phyloP scores from a whole-genome alignment of 306 rosid species.

The Acacia acuminata region DNA sequence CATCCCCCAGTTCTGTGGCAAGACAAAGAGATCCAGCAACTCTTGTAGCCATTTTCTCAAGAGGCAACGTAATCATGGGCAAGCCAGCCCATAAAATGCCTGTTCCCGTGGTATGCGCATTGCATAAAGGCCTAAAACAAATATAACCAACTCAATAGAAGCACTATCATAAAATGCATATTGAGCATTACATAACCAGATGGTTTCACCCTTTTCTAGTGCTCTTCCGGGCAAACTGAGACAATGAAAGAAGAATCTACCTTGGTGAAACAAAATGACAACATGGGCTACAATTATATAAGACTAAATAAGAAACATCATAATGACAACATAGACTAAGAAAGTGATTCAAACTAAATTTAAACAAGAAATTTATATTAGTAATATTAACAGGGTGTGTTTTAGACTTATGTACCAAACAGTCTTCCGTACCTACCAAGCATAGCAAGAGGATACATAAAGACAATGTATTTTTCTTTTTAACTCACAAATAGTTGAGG shows the following conservation, averaged over 20 bases:
- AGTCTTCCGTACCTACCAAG: neutral
- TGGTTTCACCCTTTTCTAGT: slow-evolving; percentile 51
- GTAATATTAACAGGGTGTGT: too few relatives aligned
- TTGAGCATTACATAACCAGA: slow-evolving; percentile 86
- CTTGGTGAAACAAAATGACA: slow-evolving; percentile 2
- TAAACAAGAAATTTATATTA: too few relatives aligned
- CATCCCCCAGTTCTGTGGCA: slow-evolving; percentile 91
- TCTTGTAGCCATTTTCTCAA: slow-evolving; percentile 98
- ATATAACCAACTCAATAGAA: slow-evolving; percentile 19
- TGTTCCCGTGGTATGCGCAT: slow-evolving; percentile 98
- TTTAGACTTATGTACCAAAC: neutral
- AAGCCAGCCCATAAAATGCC: slow-evolving; percentile 97
- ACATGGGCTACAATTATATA: neutral
- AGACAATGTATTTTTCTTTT: too few relatives aligned
- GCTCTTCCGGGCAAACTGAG: slow-evolving; percentile 79
- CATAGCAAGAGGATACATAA: neutral
- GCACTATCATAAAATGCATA: slow-evolving; percentile 25
- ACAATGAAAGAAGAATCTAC: slow-evolving; percentile 22
- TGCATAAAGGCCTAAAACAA: slow-evolving; percentile 84
- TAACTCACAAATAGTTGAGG: neutral
- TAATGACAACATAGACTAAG: neutral
- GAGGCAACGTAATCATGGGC: slow-evolving; percentile 96
- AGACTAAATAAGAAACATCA: neutral
- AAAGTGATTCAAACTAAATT: neutral
- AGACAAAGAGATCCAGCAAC: slow-evolving; percentile 98